These are phyloP conservation scores for Clitocybe nebularis DNA, from an alignment of 1,284 basidiomycete species.

Conservation along the genomic window DNA sequence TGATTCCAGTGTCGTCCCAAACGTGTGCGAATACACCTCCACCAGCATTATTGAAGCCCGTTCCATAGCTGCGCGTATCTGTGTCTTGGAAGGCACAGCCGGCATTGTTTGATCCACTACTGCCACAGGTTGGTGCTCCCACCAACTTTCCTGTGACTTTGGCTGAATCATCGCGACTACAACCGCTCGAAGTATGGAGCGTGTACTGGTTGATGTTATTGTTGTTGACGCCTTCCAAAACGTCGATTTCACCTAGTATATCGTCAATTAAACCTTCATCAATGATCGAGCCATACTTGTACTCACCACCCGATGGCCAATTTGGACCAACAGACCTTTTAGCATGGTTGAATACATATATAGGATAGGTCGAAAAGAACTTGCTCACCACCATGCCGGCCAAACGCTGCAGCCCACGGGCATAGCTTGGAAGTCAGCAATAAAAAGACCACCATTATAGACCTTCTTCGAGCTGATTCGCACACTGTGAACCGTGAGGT, in stretches of 20 bases:
- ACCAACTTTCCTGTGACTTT: conserved; percentile 28
- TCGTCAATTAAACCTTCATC: neutral
- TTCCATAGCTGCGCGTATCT: conserved; percentile 56
- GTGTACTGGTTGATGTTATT: conserved; percentile 63
- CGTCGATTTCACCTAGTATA: conserved; percentile 60
- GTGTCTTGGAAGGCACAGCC: conserved; percentile 67
- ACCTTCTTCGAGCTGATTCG: conserved; percentile 66
- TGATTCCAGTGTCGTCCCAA: conserved; percentile 66
- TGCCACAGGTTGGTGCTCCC: conserved; percentile 46
- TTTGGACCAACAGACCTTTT: conserved; percentile 47
- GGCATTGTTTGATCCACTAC: conserved; percentile 43
- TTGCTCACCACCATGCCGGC: conserved; percentile 62
- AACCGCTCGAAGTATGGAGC: conserved; percentile 59
- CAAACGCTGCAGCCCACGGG: conserved; percentile 78
- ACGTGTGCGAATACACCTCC: conserved; percentile 78
- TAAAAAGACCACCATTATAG: conserved; percentile 70
- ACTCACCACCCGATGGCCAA: conserved; percentile 64
- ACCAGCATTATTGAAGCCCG: conserved; percentile 59
- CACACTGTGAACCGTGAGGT: conserved; percentile 41
- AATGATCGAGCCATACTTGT: conserved; percentile 5
- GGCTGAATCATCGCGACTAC: conserved; percentile 42
- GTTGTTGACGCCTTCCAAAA: conserved; percentile 68
- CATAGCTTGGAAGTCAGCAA: conserved; percentile 72
- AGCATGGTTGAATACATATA: too few relatives aligned
- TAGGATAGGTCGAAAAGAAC: neutral